Percentiles rank a stretch among this genome's conserved stretches.
Conservation (phyloP, 164 flowering plant genomes). For the Vitis rotundifolia region DNA sequence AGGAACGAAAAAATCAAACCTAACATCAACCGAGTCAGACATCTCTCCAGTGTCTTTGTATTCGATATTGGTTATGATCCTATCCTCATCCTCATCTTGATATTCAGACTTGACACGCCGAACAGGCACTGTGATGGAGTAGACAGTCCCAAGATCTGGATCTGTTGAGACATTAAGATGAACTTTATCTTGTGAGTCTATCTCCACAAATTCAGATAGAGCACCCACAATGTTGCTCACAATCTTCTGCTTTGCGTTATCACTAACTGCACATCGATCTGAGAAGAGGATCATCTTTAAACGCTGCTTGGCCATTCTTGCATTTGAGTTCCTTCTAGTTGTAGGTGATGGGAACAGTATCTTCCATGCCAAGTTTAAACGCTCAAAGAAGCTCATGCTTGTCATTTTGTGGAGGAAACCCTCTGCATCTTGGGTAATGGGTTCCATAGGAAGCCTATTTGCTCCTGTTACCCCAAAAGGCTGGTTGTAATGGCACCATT, state of each 20-base stretch:
- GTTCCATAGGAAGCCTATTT: slow-evolving; percentile 33
- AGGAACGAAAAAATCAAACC: slow-evolving; percentile 83
- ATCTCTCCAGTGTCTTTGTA: slow-evolving; percentile 74
- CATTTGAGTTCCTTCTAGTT: slow-evolving; percentile 65
- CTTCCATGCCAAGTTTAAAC: slow-evolving; percentile 90
- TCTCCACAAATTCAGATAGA: slow-evolving; percentile 92
- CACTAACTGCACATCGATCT: slow-evolving; percentile 94
- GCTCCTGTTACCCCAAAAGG: slow-evolving; percentile 38
- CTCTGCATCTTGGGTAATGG: slow-evolving; percentile 64
- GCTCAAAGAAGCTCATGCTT: slow-evolving; percentile 83
- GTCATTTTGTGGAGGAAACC: slow-evolving; percentile 67
- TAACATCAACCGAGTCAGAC: slow-evolving; percentile 89
- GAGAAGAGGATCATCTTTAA: slow-evolving; percentile 97
- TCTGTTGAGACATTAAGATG: slow-evolving; percentile 88
- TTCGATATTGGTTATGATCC: slow-evolving; percentile 66
- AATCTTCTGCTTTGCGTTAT: slow-evolving; percentile 87
- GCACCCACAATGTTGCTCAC: slow-evolving; percentile 79
- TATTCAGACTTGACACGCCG: slow-evolving; percentile 84
- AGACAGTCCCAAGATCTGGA: slow-evolving; percentile 82
- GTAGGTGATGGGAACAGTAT: slow-evolving; percentile 73
- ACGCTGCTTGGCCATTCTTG: slow-evolving; percentile 91
- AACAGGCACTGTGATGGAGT: slow-evolving; percentile 93
- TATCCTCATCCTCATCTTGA: slow-evolving; percentile 60
- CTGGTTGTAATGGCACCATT: slow-evolving; percentile 26
- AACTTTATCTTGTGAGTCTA: slow-evolving; percentile 92